Conservation (phyloP, 306 rosid species). For the Cicer bijugum region DNA sequence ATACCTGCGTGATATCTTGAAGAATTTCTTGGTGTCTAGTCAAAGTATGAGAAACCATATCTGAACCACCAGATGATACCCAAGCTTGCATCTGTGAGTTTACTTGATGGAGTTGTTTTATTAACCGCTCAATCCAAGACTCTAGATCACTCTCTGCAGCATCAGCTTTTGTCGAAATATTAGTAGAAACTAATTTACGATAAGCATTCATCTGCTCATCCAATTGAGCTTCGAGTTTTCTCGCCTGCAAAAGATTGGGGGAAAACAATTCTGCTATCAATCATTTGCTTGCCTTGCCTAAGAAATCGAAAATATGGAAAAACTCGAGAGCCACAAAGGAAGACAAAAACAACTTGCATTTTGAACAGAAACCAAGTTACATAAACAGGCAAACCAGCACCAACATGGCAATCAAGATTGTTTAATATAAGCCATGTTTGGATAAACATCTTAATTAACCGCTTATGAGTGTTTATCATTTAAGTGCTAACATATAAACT, state of each 20-base stretch:
- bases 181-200: constrained; percentile 82
- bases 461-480: too few species aligned
- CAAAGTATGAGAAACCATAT: constrained; percentile 82
- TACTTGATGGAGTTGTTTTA: constrained; percentile 92
- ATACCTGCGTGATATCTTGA: constrained; percentile 97
- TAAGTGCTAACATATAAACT: too few species aligned
- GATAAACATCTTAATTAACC: too few species aligned
- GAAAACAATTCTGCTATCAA: constrained; percentile 34
- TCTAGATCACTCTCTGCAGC: constrained; percentile 70
- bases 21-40: constrained; percentile 98
- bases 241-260: constrained; percentile 61
- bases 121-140: constrained; percentile 72
- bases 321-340: constrained; percentile 29
- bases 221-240: constrained; percentile 95
- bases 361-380: not conserved
- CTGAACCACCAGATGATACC: constrained; percentile 88
- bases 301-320: constrained; percentile 21
- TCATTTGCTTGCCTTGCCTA: constrained; percentile 21
- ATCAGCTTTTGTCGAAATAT: constrained; percentile 70
- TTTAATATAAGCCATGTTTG: constrained; percentile 20
- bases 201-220: constrained; percentile 91
- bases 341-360: constrained; percentile 22
- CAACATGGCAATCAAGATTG: not conserved
- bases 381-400: not conserved
- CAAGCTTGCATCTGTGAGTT: constrained; percentile 97